Evolutionary conservation across 2,329 filamentous ascomycete species (phyloP).

Genomic region (Exophiala dermatitidis): DNA sequence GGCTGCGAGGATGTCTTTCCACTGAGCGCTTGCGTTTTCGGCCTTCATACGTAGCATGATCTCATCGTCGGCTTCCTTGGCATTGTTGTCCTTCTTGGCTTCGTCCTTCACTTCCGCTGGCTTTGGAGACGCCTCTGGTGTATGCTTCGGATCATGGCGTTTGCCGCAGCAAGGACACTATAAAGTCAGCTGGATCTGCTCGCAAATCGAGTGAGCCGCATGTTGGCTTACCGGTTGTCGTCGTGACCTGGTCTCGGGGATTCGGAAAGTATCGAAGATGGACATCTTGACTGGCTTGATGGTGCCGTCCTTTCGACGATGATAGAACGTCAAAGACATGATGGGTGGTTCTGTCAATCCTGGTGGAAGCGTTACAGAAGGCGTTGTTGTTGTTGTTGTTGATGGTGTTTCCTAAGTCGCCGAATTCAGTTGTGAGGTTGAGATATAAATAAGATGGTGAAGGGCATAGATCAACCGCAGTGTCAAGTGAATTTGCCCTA

Average conservation of each 20-base stretch:
- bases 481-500: too few species aligned
- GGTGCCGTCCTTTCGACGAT: conserved; percentile 18
- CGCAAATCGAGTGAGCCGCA: too few species aligned
- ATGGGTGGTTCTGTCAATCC: background rate
- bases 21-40: conserved; percentile 17
- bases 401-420: background rate
- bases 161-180: conserved; percentile 23
- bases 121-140: background rate
- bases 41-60: conserved; percentile 27
- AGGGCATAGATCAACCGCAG: too few species aligned
- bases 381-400: too few species aligned
- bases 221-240: conserved; percentile 6
- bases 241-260: conserved; percentile 17
- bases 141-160: conserved; percentile 1
- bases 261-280: conserved; percentile 25
- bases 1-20: conserved; percentile 23
- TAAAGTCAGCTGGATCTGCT: too few species aligned
- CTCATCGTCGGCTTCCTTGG: conserved; percentile 24
- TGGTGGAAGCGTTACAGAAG: background rate
- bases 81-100: conserved; percentile 7
- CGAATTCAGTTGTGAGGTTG: background rate
- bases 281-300: conserved; percentile 21
- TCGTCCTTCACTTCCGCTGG: background rate
- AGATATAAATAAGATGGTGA: too few species aligned
- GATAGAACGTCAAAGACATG: conserved; percentile 25